These are phyloP conservation scores for Fusarium marasasianum DNA, from an alignment of 2,329 filamentous ascomycete species.

Conservation along the genomic window DNA sequence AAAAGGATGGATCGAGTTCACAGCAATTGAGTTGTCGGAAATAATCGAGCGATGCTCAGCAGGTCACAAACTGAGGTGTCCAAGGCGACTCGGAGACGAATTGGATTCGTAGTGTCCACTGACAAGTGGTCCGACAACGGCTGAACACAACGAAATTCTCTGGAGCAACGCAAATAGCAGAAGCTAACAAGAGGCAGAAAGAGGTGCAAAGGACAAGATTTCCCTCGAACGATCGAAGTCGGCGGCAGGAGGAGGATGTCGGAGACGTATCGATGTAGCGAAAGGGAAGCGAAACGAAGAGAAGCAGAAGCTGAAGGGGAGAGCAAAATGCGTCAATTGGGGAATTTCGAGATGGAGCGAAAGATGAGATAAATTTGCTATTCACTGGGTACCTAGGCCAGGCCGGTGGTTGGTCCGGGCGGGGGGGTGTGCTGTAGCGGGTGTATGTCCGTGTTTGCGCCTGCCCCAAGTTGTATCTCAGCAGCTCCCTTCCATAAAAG, in stretches of 20 bases:
- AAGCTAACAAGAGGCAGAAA: slow-evolving; percentile 12
- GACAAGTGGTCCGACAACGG: slow-evolving; percentile 34
- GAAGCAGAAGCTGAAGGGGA: slow-evolving; percentile 22
- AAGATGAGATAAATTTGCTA: slow-evolving; percentile 46
- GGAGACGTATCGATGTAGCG: slow-evolving; percentile 21
- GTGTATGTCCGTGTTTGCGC: not conserved
- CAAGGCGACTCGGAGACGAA: not conserved
- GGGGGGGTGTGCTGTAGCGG: slow-evolving; percentile 19
- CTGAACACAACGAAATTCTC: slow-evolving; percentile 18
- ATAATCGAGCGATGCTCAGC: slow-evolving; percentile 18
- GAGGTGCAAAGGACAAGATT: slow-evolving; percentile 2
- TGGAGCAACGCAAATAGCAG: slow-evolving; percentile 16
- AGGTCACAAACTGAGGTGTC: slow-evolving; percentile 10
- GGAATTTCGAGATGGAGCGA: slow-evolving; percentile 39
- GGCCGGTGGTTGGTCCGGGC: slow-evolving; percentile 43
- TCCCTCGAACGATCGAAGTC: slow-evolving; percentile 29
- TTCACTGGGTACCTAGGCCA: slow-evolving; percentile 33
- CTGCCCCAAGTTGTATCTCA: slow-evolving; percentile 5
- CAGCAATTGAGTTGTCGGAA: slow-evolving; percentile 33
- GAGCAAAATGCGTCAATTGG: slow-evolving; percentile 43
- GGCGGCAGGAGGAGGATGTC: slow-evolving; percentile 18
- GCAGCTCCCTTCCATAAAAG: not conserved
- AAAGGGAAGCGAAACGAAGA: slow-evolving; percentile 15
- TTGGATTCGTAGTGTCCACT: slow-evolving; percentile 20
- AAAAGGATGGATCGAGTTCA: slow-evolving; percentile 12